These are phyloP conservation scores for Phaeoacremonium minimum DNA, from an alignment of 2,329 filamentous ascomycete genomes.

Conservation along the genomic window DNA sequence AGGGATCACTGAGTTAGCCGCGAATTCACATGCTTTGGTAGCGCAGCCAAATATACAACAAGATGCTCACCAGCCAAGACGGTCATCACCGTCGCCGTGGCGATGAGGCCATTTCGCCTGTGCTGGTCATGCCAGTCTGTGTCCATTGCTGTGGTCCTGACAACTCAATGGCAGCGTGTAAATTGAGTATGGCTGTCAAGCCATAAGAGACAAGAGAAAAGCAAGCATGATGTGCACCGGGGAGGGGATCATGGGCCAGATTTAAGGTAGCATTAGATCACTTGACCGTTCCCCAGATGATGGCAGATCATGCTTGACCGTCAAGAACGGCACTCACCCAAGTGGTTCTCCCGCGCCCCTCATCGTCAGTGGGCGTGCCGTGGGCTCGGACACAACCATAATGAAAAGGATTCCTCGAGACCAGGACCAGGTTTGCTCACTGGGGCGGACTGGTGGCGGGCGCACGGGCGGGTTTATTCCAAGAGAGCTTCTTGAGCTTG, in stretches of 20 bases:
- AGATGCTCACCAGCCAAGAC: conserved; percentile 6
- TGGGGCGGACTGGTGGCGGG: no score
- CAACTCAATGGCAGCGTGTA: no score
- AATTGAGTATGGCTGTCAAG: no score
- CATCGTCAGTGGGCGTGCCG: not conserved
- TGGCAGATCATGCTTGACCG: not conserved
- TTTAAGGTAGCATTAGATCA: not conserved
- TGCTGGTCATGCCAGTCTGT: not conserved
- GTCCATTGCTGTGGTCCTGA: not conserved
- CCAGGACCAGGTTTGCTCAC: not conserved
- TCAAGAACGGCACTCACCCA: no score
- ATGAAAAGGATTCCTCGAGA: not conserved
- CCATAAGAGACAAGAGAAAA: not conserved
- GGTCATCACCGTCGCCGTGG: conserved; percentile 7
- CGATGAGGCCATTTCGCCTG: conserved; percentile 5
- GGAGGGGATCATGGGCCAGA: not conserved
- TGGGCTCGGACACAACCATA: not conserved
- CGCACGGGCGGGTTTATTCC: not conserved
- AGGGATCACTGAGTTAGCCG: not conserved
- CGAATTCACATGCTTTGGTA: no score
- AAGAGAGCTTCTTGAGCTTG: not conserved
- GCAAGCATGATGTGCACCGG: not conserved
- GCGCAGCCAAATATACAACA: no score
- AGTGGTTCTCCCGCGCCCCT: not conserved
- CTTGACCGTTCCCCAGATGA: not conserved